Evolutionary conservation across 1,139 yeast species (phyloP), one percentile per base, ranked within the genome.

Genomic region (Protomyces lactucae-debilis): DNA sequence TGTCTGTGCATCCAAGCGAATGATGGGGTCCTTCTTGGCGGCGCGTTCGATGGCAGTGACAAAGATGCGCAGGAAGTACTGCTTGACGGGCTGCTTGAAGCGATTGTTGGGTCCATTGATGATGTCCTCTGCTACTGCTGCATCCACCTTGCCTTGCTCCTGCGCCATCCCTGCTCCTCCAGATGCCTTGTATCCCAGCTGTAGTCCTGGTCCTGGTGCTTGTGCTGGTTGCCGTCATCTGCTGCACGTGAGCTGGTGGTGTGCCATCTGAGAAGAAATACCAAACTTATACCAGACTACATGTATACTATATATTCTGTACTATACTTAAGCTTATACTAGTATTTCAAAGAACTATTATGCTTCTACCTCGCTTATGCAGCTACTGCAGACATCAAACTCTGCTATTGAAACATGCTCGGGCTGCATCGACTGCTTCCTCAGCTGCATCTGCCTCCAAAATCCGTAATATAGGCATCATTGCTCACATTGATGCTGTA

Each of bases 401-500:
- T n/a, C 9, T 9, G 48, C 48, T 18, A 21, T 5, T 43, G 23
- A 43, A 43, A 16, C 18, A 43, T 18, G 48, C 48, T 43, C 48
- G 48, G 14, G 12, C 16, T 43, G 25, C 48, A 18, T 43, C 48
- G 8, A 43, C 14, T n/a, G 16, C 59, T 16, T 28, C 32, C 3
- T 9, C 32, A 28, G 32, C 32, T 28, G 8, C 32, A 28, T 6
- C 32, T 28, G 8, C 32, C 5, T n/a, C 21, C 21, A 67, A 68
- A 40, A 82, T 85, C 12, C 74, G 93, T 65, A 87, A 87, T 72
- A 85, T 87, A 52, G 95, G 95, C 0, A 86, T 87, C 70, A 86
- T 87, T 45, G 93, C 95, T 46, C 95, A 87, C 72, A 87, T 87
- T 55, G 95, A 87, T 76, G 95, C 95, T 12, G 65, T 60, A 52